Base-by-base conservation (phyloP, 495 filamentous ascomycete genomes). In the Sabuloglossum arenarium region DNA sequence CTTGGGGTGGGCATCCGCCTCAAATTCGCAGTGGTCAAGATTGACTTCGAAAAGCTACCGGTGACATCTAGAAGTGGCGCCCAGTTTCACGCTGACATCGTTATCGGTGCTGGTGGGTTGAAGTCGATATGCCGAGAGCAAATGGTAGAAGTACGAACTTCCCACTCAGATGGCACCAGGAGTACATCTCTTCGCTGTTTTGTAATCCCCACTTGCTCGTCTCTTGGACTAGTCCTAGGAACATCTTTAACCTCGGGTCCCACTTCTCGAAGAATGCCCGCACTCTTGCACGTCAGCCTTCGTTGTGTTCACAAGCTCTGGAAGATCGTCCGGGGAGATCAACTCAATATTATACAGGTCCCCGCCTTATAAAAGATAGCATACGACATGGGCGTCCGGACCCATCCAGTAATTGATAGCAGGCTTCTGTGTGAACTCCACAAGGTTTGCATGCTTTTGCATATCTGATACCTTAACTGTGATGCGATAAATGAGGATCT, bases 101-200 rank as follows among this genome's bases (percentile, higher is more conserved):
- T 81, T 9, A 66, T 82, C 9, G 79, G 71, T 0, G 79, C 79
- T 0, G 79, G 81, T 63, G 78, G 79, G 0, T 69, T 82, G 11
- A 76, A 72, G 58, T 75, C 73, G 3, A 60, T 62, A 29, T 67
- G 71, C 55, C 70, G 78, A 0, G 34, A 49, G 31, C 10, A 51
- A 24, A 16, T 56, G 46, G 6, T 23, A 16, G 34, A 16, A 39
- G 58, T 8, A 39, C 59, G 34, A 60, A 58, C 37, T 58, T 58
- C 24, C 58, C 58, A 6, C 19, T n/a, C 39, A 37, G 39, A 25
- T 58, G 58, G 23, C 54, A 59, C 55, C 32, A 58, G 16, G 21
- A 45, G 25, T 58, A 19, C 56, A 50, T 46, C 56, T 49, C 55
- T 23, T 58, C 56, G 24, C 51, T 58, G 24, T 54, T 55, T 45